These are phyloP conservation scores for Russula emetica DNA, from an alignment of 768 basidiomycete species.

Conservation along the genomic window DNA sequence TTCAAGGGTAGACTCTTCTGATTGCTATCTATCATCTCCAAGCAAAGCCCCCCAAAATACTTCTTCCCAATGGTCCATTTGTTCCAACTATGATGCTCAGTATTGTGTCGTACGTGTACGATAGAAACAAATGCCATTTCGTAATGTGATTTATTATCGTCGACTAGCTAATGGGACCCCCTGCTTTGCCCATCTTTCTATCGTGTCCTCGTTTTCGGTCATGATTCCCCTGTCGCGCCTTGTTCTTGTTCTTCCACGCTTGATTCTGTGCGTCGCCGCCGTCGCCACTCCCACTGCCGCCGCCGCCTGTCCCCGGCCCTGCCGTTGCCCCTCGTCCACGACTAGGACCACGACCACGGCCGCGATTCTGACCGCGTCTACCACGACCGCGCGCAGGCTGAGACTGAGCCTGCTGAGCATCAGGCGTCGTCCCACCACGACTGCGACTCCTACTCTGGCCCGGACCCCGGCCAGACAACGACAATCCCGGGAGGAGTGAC, in stretches of 20 bases:
- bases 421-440: constrained; percentile 13
- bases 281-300: constrained; percentile 36
- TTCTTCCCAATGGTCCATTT: background rate
- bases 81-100: background rate
- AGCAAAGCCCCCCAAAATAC: background rate
- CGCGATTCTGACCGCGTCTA: constrained; percentile 18
- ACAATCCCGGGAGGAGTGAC: constrained; percentile 19
- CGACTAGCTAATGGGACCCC: constrained; percentile 32
- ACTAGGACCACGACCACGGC: constrained; percentile 31
- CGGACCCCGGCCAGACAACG: background rate
- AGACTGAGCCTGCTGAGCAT: background rate
- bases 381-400: constrained; percentile 22
- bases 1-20: constrained; percentile 50
- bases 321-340: constrained; percentile 31
- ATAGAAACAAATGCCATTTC: background rate
- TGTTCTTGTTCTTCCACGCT: constrained; percentile 73
- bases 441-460: constrained; percentile 11
- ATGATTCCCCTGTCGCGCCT: constrained; percentile 67
- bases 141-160: background rate
- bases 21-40: background rate
- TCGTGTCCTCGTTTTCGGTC: constrained; percentile 82
- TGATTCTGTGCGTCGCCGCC: constrained; percentile 47
- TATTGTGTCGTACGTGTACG: background rate
- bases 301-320: constrained; percentile 28
- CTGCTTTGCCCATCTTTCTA: constrained; percentile 76